Percentiles rank a stretch among this genome's conserved stretches.
Conservation (phyloP, 2,329 filamentous ascomycete species). For the Atkinsonella texensis region DNA sequence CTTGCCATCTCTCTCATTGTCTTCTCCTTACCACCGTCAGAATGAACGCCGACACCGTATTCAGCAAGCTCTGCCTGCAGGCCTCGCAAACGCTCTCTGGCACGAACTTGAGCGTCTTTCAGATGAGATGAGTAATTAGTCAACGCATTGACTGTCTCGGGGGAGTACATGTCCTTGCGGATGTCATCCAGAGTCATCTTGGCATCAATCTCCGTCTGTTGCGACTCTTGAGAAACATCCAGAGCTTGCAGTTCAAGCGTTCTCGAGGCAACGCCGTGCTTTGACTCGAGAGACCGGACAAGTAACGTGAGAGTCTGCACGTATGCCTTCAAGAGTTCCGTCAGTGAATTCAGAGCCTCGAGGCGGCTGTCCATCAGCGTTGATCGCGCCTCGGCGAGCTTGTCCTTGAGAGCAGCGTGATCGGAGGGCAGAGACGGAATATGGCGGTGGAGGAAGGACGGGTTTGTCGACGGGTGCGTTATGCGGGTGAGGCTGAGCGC, state of each 20-base stretch:
- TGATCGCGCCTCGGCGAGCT: constrained; percentile 18
- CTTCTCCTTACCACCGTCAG: constrained; percentile 30
- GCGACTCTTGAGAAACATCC: constrained; percentile 31
- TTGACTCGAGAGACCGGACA: constrained; percentile 39
- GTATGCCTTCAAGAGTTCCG: constrained; percentile 27
- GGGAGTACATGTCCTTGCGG: constrained; percentile 30
- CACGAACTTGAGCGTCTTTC: constrained; percentile 32
- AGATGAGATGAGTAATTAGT: constrained; percentile 36
- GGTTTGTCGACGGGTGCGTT: constrained; percentile 36
- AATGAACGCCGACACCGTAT: constrained; percentile 34
- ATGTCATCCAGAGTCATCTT: constrained; percentile 22
- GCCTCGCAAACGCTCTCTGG: constrained; percentile 30
- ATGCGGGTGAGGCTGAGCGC: constrained; percentile 37
- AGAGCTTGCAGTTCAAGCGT: constrained; percentile 38
- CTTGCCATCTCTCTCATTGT: constrained; percentile 42
- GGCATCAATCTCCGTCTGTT: constrained; percentile 27
- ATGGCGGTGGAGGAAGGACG: constrained; percentile 45
- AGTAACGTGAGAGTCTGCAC: constrained; percentile 28
- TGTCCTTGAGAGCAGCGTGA: constrained; percentile 23
- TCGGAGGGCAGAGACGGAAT: constrained; percentile 36
- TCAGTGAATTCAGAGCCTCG: constrained; percentile 23
- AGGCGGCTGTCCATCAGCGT: constrained; percentile 28
- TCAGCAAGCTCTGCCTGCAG: constrained; percentile 31
- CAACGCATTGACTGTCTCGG: constrained; percentile 30
- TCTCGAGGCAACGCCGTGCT: constrained; percentile 40